A percentile compares a stretch with the other conserved stretches of the same genome.
Conservation (phyloP, 805 yeast species). For the Metschnikowia rubicola region DNA sequence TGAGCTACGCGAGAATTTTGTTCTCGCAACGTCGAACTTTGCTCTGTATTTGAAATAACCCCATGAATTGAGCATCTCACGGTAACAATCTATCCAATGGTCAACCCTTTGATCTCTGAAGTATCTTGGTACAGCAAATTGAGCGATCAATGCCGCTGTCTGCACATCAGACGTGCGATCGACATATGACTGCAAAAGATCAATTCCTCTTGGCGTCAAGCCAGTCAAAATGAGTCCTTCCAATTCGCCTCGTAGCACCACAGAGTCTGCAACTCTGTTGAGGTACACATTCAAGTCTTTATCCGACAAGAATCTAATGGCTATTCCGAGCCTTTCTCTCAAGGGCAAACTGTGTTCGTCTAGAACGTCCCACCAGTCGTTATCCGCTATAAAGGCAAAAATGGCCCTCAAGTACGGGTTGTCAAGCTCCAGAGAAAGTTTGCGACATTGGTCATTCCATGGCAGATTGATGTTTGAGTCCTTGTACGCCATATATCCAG, state of each 20-base stretch:
- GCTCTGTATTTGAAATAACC: conserved; percentile 40
- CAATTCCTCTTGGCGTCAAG: conserved; percentile 80
- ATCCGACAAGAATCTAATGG: conserved; percentile 79
- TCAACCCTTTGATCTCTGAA: conserved; percentile 70
- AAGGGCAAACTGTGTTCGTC: conserved; percentile 87
- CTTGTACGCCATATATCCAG: conserved; percentile 63
- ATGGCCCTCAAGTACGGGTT: conserved; percentile 89
- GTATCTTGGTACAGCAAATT: conserved; percentile 82
- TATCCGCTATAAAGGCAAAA: conserved; percentile 89
- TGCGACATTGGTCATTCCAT: conserved; percentile 92
- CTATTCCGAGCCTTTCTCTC: conserved; percentile 86
- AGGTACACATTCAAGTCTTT: conserved; percentile 71
- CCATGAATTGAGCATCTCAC: conserved; percentile 19
- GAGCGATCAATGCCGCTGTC: conserved; percentile 78
- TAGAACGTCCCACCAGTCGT: conserved; percentile 94
- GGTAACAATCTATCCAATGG: conserved; percentile 60
- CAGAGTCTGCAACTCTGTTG: conserved; percentile 64
- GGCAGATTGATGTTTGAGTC: conserved; percentile 59
- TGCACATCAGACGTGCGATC: conserved; percentile 89
- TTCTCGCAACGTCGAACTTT: conserved; percentile 75
- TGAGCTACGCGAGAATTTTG: conserved; percentile 55
- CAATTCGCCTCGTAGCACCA: conserved; percentile 74
- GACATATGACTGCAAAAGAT: conserved; percentile 79
- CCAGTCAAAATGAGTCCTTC: conserved; percentile 92
- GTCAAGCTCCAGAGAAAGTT: conserved; percentile 80